phyloP scores from a whole-genome alignment of 2,329 filamentous ascomycete genomes.

The Penicillium sp. region DNA sequence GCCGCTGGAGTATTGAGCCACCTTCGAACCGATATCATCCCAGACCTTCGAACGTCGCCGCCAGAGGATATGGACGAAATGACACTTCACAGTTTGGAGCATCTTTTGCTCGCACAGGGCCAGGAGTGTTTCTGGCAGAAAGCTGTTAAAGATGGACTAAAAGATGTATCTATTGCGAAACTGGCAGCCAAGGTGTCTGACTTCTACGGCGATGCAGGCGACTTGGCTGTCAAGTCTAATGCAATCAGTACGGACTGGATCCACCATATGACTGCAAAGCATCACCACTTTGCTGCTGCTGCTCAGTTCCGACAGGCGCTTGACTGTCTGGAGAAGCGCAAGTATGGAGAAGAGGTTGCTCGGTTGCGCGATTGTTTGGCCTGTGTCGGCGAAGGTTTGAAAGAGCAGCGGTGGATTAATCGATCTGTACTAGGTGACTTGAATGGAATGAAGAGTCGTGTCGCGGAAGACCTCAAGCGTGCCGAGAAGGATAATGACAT shows the following conservation, averaged over 20 bases:
- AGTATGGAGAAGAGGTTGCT: conserved; percentile 93
- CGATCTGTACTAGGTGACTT: conserved; percentile 79
- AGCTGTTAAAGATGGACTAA: conserved; percentile 88
- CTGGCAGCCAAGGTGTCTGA: conserved; percentile 88
- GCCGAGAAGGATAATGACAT: conserved; percentile 96
- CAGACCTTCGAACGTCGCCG: conserved; percentile 76
- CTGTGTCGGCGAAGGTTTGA: conserved; percentile 82
- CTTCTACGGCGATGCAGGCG: conserved; percentile 78
- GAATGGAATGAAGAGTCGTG: conserved; percentile 74
- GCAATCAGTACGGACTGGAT: conserved; percentile 94
- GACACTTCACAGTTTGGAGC: conserved; percentile 77
- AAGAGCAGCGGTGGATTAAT: conserved; percentile 77
- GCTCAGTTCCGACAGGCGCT: conserved; percentile 89
- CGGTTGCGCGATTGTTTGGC: conserved; percentile 75
- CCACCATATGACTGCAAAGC: conserved; percentile 94
- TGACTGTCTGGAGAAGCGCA: conserved; percentile 88
- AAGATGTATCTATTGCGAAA: conserved; percentile 88
- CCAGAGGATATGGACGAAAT: conserved; percentile 94
- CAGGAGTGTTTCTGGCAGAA: conserved; percentile 99
- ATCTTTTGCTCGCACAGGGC: conserved; percentile 84
- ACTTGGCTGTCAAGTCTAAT: conserved; percentile 83
- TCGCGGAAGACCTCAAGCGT: conserved; percentile 82
- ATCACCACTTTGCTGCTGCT: conserved; percentile 93
- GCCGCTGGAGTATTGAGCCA: conserved; percentile 80
- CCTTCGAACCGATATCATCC: conserved; percentile 71